A percentile compares a stretch with the other conserved stretches of the same genome.
Conservation (phyloP, 352 stramenopile species). For the Globisporangium solare region DNA sequence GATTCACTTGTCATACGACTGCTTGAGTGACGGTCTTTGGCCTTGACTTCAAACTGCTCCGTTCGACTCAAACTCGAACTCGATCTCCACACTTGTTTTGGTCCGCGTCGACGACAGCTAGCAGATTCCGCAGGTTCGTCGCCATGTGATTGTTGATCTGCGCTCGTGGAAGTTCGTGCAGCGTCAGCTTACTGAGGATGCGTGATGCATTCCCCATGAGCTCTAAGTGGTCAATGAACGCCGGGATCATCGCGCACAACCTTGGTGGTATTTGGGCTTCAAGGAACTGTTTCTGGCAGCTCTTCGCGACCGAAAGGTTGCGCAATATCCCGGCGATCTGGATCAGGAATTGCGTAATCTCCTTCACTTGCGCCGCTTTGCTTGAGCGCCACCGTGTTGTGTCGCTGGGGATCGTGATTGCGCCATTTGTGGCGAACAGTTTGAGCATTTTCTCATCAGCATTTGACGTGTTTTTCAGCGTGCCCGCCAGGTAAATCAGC, state of each 20-base stretch:
- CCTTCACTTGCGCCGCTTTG: constrained; percentile 24
- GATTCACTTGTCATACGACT: no score
- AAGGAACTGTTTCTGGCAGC: constrained; percentile 68
- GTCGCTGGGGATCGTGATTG: constrained; percentile 49
- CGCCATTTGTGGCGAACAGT: constrained; percentile 56
- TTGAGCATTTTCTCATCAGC: constrained; percentile 52
- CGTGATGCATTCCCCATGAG: constrained; percentile 76
- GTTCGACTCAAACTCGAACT: no score
- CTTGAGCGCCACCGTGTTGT: constrained; percentile 38
- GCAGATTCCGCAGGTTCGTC: constrained; percentile 34
- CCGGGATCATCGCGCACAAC: constrained; percentile 39
- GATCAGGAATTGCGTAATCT: constrained; percentile 67
- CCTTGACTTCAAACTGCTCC: no score
- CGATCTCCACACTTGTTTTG: constrained; percentile 36
- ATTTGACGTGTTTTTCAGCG: constrained; percentile 72
- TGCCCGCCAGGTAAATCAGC: constrained; percentile 67
- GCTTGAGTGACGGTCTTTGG: no score
- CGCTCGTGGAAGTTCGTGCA: constrained; percentile 63
- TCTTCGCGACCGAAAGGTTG: constrained; percentile 59
- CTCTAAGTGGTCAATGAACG: constrained; percentile 53
- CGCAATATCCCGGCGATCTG: constrained; percentile 63
- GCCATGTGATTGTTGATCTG: constrained; percentile 54
- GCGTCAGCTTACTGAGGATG: constrained; percentile 77
- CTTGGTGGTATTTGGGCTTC: constrained; percentile 38
- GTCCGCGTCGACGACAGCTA: constrained; percentile 38